Base-by-base conservation (phyloP, 495 filamentous ascomycete species). In the Penicillium lividum region DNA sequence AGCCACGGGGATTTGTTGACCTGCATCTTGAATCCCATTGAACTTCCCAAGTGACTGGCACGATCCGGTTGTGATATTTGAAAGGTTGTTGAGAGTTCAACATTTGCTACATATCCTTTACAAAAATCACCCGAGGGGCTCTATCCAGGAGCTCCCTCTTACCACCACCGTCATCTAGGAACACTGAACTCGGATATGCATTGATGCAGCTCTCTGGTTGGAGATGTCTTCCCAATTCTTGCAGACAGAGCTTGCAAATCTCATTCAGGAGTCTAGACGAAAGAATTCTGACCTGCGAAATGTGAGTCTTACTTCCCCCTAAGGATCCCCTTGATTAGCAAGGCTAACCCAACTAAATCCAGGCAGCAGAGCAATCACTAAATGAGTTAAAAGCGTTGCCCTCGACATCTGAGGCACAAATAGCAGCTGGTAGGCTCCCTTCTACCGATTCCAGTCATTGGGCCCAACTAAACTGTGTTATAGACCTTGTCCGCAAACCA, bases 341-440 rank as follows among this genome's bases (percentile, higher is more conserved):
- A 49, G 54, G 56, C 68, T 75, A 29, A 73, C 61, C 43, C 7
- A 54, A 33, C 16, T 47, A 48, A 53, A 53, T 60, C 28, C 68
- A 94, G 92, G 93, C 94, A 33, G 92, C 94, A 15, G 94, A 98
- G 68, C 93, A 95, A 72, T 93, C 94, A 5, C 76, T 98, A 7
- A 90, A 89, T 61, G 94, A 97, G 63, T 81, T 98, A 56, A 97
- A 92, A 73, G 80, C 80, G 54, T 74, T 98, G 5, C 86, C 89
- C 46, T 77, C 83, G 34, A 87, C 87, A 27, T 90, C 88, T 28
- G 90, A 96, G 74, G 80, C 88, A 34, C 91, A 97, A 64, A 84
- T 96, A 57, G 83, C 89, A 58, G 88, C 89, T 58, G 93, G 93
- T 96, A 66, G 66, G 82, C 44, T n/a, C 30, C 18, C 6, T 60